Evolutionary conservation across 148 eudicot genomes (phyloP), one percentile per base, ranked within the genome.

Genomic region (Spergularia marina): DNA sequence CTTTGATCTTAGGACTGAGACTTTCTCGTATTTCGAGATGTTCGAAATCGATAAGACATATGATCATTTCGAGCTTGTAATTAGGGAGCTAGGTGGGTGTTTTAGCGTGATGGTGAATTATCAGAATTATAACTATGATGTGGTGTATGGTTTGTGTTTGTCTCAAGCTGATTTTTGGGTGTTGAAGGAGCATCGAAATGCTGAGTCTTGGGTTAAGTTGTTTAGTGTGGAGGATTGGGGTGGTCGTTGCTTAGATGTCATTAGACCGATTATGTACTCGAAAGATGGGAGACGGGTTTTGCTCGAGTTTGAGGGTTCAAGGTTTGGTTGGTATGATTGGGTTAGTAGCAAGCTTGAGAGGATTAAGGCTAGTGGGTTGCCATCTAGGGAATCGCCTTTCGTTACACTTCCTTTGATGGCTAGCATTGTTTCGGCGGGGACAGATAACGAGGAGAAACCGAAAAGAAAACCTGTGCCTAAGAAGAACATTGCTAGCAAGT

Each of bases 151-250:
- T 12, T 25, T 41, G 66, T 30, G 13, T 12, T 34, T 16, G 54
- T 20, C 30, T 13, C 18, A 20, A 2, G 44, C 72, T 69, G 63
- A 71, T 55, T 71, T 71, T 25, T 72, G 75, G 75, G 40, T 72
- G 9, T 58, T 40, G 75, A 30, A 30, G 36, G 65, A 59, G 40
- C 14, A 18, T 36, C 51, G 51, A 15, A 71, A 71, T 47, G 34
- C 55, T 18, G 51, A 36, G 75, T 72, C 54, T 18, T 72, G 75
- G 54, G 75, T 20, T 58, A 58, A 7, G 65, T 72, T 72, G 40
- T 72, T 72, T 20, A 57, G 75, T n/a, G 40, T 72, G 9, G 1
- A 4, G 17, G 21, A 71, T 9, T 41, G 16, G 36, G 65, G 6
- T 8, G 21, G 18, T 15, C 18, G 30, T 12, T 23, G 12, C 36